Percentiles rank a stretch among this genome's conserved stretches.
Conservation (phyloP, 164 flowering plant species). For the Magnolia changhungtana region DNA sequence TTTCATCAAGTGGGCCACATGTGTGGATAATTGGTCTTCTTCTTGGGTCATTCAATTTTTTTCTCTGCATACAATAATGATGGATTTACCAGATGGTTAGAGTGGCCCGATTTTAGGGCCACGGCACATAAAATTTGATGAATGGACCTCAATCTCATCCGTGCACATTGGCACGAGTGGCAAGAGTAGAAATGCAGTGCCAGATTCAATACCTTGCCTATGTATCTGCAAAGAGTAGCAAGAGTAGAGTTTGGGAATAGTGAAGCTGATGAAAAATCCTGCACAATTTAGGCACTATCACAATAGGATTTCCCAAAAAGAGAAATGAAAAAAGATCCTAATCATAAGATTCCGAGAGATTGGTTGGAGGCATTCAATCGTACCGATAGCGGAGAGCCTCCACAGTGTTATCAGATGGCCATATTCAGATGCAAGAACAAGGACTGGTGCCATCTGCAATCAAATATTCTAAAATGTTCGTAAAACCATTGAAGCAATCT, state of each 20-base stretch:
- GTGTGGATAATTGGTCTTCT: no score
- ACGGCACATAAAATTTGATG: not conserved
- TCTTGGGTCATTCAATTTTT: no score
- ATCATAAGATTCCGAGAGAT: not conserved
- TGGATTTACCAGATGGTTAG: no score
- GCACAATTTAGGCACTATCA: constrained; percentile 19
- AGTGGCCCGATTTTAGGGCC: no score
- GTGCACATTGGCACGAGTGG: not conserved
- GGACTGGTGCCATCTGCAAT: constrained; percentile 65
- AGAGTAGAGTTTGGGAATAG: constrained; percentile 70
- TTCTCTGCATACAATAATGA: no score
- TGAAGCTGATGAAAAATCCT: constrained; percentile 82
- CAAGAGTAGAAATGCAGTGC: not conserved
- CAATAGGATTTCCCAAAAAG: not conserved
- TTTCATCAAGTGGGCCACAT: no score
- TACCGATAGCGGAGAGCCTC: constrained; percentile 78
- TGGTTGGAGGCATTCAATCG: constrained; percentile 5
- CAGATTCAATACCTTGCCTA: constrained; percentile 47
- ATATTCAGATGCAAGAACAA: constrained; percentile 81
- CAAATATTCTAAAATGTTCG: constrained; percentile 1
- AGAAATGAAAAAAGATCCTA: not conserved
- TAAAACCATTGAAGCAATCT: constrained; percentile 8
- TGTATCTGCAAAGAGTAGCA: constrained; percentile 49
- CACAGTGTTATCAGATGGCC: constrained; percentile 77
- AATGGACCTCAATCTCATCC: not conserved